Evolutionary conservation across 148 eudicot genomes (phyloP), one percentile per base, ranked within the genome.

Genomic region (Amaranthus cruentus): DNA sequence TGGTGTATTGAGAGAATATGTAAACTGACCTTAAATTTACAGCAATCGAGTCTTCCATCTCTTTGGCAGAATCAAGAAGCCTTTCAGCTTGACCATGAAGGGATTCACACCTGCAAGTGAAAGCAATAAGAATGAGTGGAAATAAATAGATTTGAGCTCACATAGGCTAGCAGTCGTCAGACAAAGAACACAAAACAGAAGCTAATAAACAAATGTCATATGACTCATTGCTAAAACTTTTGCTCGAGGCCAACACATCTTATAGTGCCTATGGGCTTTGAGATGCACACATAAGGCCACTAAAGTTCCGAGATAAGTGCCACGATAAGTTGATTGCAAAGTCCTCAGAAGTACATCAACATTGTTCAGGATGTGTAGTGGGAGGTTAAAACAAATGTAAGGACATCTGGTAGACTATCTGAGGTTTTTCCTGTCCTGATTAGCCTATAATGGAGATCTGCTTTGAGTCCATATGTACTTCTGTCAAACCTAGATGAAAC

Each of bases 1-100:
- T 67, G 47, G 48, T 9, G 2, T 62, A 57, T 51, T 18, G 54
- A 64, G 12, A 38, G 10, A 65, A 15, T 47, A 77, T 21, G 62
- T 69, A 43, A 56, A 73, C 83, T 68, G 78, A 95, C 99, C 99
- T 95, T 69, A 95, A 80, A 84, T 95, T 91, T 75, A 95, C 99
- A 66, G 99, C 88, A 78, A 95, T 89, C 1, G 99, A 95, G 82
- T 95, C 99, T 86, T 95, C 99, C 99, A 95, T 95, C 79, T 95
- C 99, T 84, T 82, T 95, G 68, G 99, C 99, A 75, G 96, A 95
- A 83, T 95, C 96, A 71, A 95, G 96, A 79, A 95, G 99, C 71
- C 97, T 88, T 83, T 95, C 99, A 72, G 99, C 96, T 86, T 95
- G 99, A 82, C 96, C 96, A 72, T 95, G 97, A 79, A 96, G 88